These are phyloP conservation scores for Ambrosiella xylebori DNA, from an alignment of 2,329 filamentous ascomycete species.

Conservation along the genomic window DNA sequence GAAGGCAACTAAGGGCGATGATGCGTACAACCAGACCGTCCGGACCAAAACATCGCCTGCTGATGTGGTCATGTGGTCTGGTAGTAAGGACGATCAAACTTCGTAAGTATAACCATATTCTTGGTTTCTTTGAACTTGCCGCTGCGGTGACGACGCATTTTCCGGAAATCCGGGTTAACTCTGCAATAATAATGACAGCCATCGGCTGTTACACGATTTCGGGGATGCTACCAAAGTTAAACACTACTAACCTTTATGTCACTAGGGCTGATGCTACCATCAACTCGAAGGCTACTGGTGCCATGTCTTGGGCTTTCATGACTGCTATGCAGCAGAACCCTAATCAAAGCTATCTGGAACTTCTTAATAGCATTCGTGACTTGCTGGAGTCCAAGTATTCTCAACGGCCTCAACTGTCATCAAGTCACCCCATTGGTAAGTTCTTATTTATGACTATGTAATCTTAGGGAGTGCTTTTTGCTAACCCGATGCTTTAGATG, in stretches of 20 bases:
- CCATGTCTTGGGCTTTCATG: constrained; percentile 98
- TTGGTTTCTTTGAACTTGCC: constrained; percentile 14
- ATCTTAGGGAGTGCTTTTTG: neutral
- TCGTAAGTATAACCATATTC: constrained; percentile 32
- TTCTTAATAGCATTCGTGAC: constrained; percentile 89
- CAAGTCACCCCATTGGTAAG: constrained; percentile 88
- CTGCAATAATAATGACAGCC: neutral
- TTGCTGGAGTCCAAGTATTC: constrained; percentile 72
- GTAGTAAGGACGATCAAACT: constrained; percentile 89
- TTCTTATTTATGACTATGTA: neutral
- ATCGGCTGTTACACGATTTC: neutral
- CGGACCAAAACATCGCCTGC: constrained; percentile 85
- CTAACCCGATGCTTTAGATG: constrained; percentile 2
- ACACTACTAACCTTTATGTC: neutral
- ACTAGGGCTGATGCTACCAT: constrained; percentile 77
- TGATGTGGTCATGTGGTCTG: constrained; percentile 96
- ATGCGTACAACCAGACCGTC: constrained; percentile 60
- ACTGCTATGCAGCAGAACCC: constrained; percentile 78
- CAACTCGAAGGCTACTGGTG: constrained; percentile 73
- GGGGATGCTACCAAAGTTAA: neutral
- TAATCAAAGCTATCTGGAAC: constrained; percentile 87
- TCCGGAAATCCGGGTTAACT: neutral
- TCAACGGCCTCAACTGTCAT: constrained; percentile 92
- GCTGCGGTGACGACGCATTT: neutral
- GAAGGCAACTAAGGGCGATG: constrained; percentile 44